A percentile compares a stretch with the other conserved stretches of the same genome.
Conservation (phyloP, 1,284 basidiomycete genomes). For the Ganoderma multipileum region DNA sequence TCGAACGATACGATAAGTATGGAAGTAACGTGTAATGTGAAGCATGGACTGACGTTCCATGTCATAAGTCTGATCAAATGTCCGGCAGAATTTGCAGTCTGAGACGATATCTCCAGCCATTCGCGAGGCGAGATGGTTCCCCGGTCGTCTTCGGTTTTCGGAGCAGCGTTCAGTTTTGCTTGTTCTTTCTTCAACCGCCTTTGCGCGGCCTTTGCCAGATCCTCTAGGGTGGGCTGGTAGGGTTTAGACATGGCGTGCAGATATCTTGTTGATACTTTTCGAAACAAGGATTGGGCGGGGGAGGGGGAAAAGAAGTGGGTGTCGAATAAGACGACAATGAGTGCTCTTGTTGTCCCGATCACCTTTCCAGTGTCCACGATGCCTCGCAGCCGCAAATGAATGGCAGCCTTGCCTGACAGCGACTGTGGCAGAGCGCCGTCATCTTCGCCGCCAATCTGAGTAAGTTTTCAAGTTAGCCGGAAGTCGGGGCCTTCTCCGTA, state of each 20-base stretch:
- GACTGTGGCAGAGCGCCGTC: neutral
- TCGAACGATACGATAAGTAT: neutral
- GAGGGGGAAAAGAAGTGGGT: neutral
- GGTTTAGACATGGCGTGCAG: conserved; percentile 26
- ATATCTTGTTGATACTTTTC: neutral
- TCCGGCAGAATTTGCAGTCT: conserved; percentile 17
- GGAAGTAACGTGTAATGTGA: no score
- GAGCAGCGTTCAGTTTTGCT: conserved; percentile 23
- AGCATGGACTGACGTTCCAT: conserved; percentile 72
- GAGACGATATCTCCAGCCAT: conserved; percentile 54
- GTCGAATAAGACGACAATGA: neutral
- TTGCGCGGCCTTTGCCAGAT: conserved; percentile 59
- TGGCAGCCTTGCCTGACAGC: neutral
- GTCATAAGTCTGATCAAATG: conserved; percentile 63
- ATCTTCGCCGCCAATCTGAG: neutral
- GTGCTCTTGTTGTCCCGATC: neutral
- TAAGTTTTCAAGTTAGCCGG: neutral
- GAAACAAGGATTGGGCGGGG: neutral
- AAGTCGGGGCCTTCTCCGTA: neutral
- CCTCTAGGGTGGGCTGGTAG: conserved; percentile 55
- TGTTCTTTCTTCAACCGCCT: conserved; percentile 57
- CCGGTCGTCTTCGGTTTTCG: conserved; percentile 33
- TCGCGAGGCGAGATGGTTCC: conserved; percentile 52
- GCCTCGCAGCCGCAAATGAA: no score
- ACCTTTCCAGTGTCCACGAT: neutral